These are phyloP conservation scores for Saitoella complicata DNA, from an alignment of 805 yeast genomes.

Conservation along the genomic window DNA sequence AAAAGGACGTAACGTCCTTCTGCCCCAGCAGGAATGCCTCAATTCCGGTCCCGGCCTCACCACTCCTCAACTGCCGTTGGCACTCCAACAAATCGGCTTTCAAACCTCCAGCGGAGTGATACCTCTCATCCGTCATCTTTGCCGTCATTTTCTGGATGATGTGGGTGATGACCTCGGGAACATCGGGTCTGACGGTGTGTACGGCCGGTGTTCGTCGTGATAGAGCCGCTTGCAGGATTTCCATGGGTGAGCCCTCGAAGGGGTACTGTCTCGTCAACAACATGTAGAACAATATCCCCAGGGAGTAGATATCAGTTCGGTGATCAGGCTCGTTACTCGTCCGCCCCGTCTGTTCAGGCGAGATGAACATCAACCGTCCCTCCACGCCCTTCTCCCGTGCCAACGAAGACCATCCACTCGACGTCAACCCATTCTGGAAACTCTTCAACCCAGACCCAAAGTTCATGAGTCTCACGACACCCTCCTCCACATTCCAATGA, in stretches of 20 bases:
- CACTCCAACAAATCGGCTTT: conserved; percentile 7
- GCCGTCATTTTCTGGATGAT: conserved; percentile 13
- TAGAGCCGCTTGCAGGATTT: conserved; percentile 8
- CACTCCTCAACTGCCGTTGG: conserved; percentile 3
- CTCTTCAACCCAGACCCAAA: conserved; percentile 10
- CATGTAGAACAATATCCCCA: conserved; percentile 12
- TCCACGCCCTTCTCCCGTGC: conserved; percentile 1
- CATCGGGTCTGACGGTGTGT: conserved; percentile 9
- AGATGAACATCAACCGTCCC: conserved; percentile 7
- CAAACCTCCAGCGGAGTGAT: conserved; percentile 10
- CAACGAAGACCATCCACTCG: neutral
- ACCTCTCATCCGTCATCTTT: conserved; percentile 9
- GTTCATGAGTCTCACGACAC: conserved; percentile 10
- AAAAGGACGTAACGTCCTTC: conserved; percentile 10
- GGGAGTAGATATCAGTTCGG: conserved; percentile 14
- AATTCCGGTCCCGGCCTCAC: neutral
- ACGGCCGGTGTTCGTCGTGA: conserved; percentile 12
- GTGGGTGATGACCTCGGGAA: conserved; percentile 8
- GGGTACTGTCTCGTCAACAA: conserved; percentile 11
- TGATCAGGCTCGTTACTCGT: conserved; percentile 9
- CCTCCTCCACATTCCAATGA: conserved; percentile 6
- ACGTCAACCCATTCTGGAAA: conserved; percentile 2
- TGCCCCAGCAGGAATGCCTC: conserved; percentile 8
- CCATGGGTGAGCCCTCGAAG: conserved; percentile 12
- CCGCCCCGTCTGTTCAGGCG: conserved; percentile 15